A percentile compares a stretch with the other conserved stretches of the same genome.
Conservation (phyloP, 768 basidiomycete genomes). For the Dioszegia crocea region DNA sequence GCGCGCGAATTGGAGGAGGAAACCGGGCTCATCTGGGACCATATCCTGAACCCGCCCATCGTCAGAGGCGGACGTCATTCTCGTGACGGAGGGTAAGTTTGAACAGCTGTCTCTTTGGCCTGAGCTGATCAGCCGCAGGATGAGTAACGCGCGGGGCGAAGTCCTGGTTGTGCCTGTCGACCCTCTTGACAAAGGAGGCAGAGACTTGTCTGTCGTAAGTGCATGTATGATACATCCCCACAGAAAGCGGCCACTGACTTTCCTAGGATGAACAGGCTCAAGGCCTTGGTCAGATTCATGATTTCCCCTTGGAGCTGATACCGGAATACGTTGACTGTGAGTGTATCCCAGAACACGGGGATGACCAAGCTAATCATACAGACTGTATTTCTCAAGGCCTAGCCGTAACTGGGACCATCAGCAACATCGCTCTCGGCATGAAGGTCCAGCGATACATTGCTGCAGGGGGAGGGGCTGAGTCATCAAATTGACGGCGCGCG, state of each 20-base stretch:
- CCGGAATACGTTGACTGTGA: conserved; percentile 4
- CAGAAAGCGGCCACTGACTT: too few relatives aligned
- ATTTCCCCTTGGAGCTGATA: conserved; percentile 6
- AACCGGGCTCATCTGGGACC: neutral
- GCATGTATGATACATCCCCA: too few relatives aligned
- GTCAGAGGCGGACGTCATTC: neutral
- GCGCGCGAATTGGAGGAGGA: conserved; percentile 3
- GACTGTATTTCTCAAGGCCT: neutral
- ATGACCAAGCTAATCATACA: too few relatives aligned
- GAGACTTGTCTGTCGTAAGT: too few relatives aligned
- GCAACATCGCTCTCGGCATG: conserved; percentile 7
- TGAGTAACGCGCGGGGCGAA: neutral
- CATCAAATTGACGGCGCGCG: neutral
- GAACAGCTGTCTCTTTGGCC: neutral
- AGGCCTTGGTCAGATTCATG: conserved; percentile 1
- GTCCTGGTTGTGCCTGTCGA: neutral
- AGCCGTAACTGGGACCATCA: conserved; percentile 3
- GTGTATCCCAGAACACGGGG: too few relatives aligned
- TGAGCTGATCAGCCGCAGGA: neutral
- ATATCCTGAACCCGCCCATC: neutral
- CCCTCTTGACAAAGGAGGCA: too few relatives aligned
- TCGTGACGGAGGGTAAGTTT: conserved; percentile 2
- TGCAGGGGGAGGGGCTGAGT: neutral
- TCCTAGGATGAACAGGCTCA: conserved; percentile 5
- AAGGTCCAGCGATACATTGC: neutral